A percentile compares a stretch with the other conserved stretches of the same genome.
Evolutionary conservation across 192 early-diverging fungal species (phyloP).

Genomic region (Backusella luteola): DNA sequence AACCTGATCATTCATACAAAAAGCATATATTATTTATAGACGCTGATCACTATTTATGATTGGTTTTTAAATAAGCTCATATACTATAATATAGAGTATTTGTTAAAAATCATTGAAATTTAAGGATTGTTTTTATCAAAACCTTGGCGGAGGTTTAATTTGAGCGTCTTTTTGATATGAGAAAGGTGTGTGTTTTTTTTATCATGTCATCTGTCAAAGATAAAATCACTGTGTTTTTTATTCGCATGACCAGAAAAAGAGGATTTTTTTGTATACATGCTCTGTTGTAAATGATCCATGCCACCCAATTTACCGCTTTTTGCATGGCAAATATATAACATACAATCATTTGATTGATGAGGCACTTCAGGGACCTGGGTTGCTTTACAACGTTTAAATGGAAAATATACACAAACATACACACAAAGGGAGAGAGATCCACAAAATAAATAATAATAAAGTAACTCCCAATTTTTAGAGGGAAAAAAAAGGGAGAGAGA

Average conservation of each 20-base stretch:
- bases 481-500: constrained; percentile 4
- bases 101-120: no score
- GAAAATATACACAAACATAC: neutral
- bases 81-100: no score
- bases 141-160: no score
- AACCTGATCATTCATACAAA: no score
- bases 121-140: no score
- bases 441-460: neutral
- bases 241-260: neutral
- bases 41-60: no score
- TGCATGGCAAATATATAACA: neutral
- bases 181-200: neutral
- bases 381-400: neutral
- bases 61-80: no score
- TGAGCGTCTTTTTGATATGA: no score
- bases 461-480: neutral
- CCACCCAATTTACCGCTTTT: constrained; percentile 3
- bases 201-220: neutral
- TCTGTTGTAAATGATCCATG: neutral
- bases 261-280: neutral
- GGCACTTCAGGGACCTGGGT: constrained; percentile 2
- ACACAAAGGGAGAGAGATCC: neutral
- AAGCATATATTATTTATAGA: no score
- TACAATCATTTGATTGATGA: neutral
- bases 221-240: neutral